Evolutionary conservation across 805 yeast species (phyloP).

Genomic region (Zygosaccharomyces kombuchaensis): DNA sequence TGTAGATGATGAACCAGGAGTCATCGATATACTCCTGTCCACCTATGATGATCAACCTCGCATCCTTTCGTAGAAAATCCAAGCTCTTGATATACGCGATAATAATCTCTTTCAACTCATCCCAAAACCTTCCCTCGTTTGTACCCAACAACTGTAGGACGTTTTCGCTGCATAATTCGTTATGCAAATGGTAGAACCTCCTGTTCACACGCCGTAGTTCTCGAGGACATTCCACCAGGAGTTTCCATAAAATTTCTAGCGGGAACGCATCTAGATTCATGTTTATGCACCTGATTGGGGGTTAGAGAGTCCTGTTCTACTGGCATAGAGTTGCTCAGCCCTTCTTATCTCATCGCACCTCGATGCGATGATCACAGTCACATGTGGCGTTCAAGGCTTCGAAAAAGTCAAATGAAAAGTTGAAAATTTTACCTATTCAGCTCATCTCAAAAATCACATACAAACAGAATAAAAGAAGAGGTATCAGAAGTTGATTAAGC

Average conservation of each 20-base stretch:
- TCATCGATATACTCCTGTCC: constrained; percentile 15
- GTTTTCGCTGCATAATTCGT: constrained; percentile 16
- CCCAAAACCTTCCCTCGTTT: constrained; percentile 13
- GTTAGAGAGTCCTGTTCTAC: no score
- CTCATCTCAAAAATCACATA: constrained; percentile 13
- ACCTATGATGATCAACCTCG: constrained; percentile 6
- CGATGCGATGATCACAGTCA: constrained; percentile 4
- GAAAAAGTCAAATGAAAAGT: constrained; percentile 8
- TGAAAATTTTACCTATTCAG: constrained; percentile 17
- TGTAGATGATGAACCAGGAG: constrained; percentile 23
- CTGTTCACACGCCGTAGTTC: constrained; percentile 9
- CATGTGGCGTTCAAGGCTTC: background rate
- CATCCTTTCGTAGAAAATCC: constrained; percentile 14
- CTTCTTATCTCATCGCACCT: constrained; percentile 1
- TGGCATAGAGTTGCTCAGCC: background rate
- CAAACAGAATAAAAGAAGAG: background rate
- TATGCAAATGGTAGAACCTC: constrained; percentile 13
- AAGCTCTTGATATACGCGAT: constrained; percentile 11
- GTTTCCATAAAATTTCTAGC: constrained; percentile 10
- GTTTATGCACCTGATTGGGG: background rate
- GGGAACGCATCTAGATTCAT: constrained; percentile 8
- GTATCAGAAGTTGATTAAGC: background rate
- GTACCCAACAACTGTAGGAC: constrained; percentile 6
- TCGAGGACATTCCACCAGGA: constrained; percentile 10
- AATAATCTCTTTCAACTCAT: constrained; percentile 1